phyloP scores from a whole-genome alignment of 139 green algal species.

The Pycnococcus provasolii region DNA sequence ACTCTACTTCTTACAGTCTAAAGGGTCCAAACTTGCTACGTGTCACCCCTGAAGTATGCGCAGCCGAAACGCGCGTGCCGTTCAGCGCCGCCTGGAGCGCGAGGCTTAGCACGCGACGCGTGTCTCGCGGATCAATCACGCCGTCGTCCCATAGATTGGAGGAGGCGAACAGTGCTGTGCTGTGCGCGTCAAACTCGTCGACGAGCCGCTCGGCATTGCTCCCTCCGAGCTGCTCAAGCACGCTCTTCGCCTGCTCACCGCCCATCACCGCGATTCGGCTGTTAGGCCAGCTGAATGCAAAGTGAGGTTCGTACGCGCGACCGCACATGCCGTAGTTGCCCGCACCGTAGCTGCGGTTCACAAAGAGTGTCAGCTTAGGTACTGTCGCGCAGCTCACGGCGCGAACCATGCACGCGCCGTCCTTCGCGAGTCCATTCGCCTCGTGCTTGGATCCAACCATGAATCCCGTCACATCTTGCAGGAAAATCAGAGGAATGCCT shows the following conservation, averaged over 20 bases:
- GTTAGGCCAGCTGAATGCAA: conserved; percentile 92
- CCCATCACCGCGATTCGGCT: conserved; percentile 86
- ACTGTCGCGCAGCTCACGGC: conserved; percentile 52
- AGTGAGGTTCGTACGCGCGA: conserved; percentile 76
- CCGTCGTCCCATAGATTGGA: no score
- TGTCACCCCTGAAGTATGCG: no score
- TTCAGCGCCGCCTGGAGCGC: no score
- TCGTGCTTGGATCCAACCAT: conserved; percentile 43
- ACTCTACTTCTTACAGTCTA: no score
- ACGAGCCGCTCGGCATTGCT: conserved; percentile 12
- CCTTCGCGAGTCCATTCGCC: conserved; percentile 84
- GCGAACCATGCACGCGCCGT: conserved; percentile 91
- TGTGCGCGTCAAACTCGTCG: conserved; percentile 20
- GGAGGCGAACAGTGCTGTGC: neutral
- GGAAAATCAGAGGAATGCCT: conserved; percentile 74
- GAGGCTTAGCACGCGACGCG: no score
- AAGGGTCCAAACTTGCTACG: no score
- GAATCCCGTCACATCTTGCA: conserved; percentile 69
- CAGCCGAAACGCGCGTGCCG: no score
- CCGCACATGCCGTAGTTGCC: conserved; percentile 96
- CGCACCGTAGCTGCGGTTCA: conserved; percentile 34
- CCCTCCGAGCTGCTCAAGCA: conserved; percentile 48
- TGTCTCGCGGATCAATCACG: no score
- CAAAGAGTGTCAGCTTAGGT: conserved; percentile 8
- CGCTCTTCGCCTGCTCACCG: conserved; percentile 67